These are phyloP conservation scores for Phaeosphaeriaceae sp. DNA, from an alignment of 2,329 filamentous ascomycete species.

Conservation along the genomic window DNA sequence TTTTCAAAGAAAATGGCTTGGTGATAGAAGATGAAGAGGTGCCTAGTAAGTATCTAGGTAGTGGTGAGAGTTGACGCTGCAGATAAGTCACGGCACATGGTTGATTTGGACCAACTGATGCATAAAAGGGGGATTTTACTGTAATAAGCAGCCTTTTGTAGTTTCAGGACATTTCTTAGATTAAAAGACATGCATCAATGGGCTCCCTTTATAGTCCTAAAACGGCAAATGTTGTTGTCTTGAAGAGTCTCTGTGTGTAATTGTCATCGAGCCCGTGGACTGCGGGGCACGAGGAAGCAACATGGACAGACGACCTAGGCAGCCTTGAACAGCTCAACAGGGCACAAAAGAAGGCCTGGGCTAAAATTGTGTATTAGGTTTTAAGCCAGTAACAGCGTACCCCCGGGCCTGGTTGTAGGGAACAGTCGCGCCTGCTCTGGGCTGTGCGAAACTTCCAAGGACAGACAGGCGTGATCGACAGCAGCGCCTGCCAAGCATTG, in stretches of 20 bases:
- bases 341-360: not conserved
- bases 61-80: too few relatives aligned
- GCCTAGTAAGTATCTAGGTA: too few relatives aligned
- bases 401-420: constrained; percentile 15
- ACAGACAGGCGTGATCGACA: constrained; percentile 35
- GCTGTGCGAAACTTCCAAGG: constrained; percentile 33
- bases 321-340: not conserved
- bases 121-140: too few relatives aligned
- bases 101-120: too few relatives aligned
- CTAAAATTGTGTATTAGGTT: constrained; percentile 6
- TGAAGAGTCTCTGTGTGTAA: constrained; percentile 11
- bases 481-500: constrained; percentile 24
- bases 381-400: constrained; percentile 16
- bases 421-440: constrained; percentile 29
- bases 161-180: not conserved
- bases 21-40: too few relatives aligned
- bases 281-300: constrained; percentile 24
- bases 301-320: constrained; percentile 4
- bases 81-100: too few relatives aligned
- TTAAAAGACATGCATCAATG: not conserved
- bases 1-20: too few relatives aligned
- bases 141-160: too few relatives aligned
- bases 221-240: constrained; percentile 13
- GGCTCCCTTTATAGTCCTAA: constrained; percentile 4
- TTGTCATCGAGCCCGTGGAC: constrained; percentile 20